phyloP scores from a whole-genome alignment of 352 stramenopile genomes.

The Elongisporangium senticosum region DNA sequence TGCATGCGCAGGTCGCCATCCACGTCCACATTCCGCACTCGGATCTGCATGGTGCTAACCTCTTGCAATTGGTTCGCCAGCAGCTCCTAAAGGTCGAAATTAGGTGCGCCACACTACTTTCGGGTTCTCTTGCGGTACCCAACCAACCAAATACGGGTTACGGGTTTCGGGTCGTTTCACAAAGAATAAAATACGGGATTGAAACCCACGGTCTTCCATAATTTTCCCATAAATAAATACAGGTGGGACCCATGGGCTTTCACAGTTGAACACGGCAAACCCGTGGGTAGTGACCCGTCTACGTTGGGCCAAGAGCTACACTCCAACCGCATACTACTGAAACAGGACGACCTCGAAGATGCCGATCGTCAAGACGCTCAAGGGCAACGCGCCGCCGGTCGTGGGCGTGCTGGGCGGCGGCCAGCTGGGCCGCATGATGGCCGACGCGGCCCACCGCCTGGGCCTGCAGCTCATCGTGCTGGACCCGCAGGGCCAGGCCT shows the following conservation, averaged over 20 bases:
- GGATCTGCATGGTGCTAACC: constrained; percentile 25
- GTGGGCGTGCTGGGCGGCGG: constrained; percentile 94
- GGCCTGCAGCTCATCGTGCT: constrained; percentile 92
- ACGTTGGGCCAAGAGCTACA: neutral
- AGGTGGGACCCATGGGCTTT: neutral
- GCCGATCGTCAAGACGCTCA: constrained; percentile 41
- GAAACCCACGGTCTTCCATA: neutral
- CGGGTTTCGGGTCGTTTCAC: neutral
- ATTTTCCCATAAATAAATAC: neutral
- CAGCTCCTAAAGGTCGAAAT: neutral
- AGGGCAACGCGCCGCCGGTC: constrained; percentile 40
- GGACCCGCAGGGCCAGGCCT: constrained; percentile 82
- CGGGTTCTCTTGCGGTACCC: neutral
- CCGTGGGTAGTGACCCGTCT: neutral
- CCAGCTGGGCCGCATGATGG: constrained; percentile 99
- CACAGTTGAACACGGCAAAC: neutral
- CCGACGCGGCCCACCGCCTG: constrained; percentile 92
- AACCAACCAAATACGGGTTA: neutral
- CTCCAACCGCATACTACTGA: neutral
- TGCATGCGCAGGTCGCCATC: constrained; percentile 9
- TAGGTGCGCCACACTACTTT: neutral
- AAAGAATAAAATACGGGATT: neutral
- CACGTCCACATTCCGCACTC: constrained; percentile 17
- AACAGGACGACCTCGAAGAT: constrained; percentile 17
- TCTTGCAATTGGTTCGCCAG: neutral